These are phyloP conservation scores for Nannochloropsis granulata DNA, from an alignment of 108 stramenopile genomes.

Conservation along the genomic window DNA sequence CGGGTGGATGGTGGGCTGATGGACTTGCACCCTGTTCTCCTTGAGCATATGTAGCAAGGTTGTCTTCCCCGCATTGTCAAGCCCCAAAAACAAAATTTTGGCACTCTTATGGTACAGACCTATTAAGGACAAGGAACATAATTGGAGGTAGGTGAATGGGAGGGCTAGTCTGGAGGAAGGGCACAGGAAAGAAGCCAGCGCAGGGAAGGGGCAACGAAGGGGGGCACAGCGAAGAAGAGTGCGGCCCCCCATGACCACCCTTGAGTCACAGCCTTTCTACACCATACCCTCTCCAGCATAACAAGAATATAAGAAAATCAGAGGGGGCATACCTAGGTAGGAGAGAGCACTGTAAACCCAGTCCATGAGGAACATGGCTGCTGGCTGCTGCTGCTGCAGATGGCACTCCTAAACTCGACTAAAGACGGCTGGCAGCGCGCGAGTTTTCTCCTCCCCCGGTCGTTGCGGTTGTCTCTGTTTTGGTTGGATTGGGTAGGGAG, in stretches of 20 bases:
- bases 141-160: neutral
- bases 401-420: neutral
- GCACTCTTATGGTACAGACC: constrained; percentile 99
- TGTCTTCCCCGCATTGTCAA: constrained; percentile 99
- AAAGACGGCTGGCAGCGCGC: neutral
- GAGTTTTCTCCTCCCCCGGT: neutral
- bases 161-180: neutral
- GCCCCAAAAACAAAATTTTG: constrained; percentile 94
- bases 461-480: neutral
- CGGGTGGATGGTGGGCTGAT: constrained; percentile 81
- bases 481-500: no score
- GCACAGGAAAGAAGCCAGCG: neutral
- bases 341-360: constrained; percentile 44
- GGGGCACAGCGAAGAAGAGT: neutral
- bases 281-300: neutral
- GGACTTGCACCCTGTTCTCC: constrained; percentile 80
- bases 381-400: neutral
- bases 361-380: constrained; percentile 41
- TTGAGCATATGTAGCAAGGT: constrained; percentile 91
- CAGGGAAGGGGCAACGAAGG: neutral
- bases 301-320: neutral
- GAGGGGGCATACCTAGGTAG: constrained; percentile 18
- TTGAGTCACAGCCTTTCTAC: neutral
- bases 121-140: constrained; percentile 8
- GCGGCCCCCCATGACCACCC: neutral